Conservation (phyloP, 768 basidiomycete species). For the Rhodotorula graminis region DNA sequence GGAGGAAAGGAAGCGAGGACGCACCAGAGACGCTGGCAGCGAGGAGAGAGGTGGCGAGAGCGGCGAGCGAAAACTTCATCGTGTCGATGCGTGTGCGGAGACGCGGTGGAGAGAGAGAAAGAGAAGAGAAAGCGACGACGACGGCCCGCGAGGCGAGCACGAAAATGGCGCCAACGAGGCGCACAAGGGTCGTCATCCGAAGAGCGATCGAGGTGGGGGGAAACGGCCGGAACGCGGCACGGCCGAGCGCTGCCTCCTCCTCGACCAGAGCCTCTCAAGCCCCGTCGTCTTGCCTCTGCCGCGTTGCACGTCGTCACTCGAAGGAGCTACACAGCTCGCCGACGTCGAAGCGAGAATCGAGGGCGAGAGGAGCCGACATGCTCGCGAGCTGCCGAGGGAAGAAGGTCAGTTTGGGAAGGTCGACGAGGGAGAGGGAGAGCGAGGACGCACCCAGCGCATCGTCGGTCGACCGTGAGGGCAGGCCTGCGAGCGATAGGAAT, state of each 20-base stretch:
- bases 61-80: not conserved
- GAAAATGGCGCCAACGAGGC: not conserved
- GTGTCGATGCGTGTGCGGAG: not conserved
- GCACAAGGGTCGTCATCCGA: not conserved
- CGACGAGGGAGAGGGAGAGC: not conserved
- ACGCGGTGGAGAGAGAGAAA: not conserved
- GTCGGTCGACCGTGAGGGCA: slow-evolving; percentile 48
- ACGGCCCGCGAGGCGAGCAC: not conserved
- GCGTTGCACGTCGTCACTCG: no score
- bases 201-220: not conserved
- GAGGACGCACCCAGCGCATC: slow-evolving; percentile 44
- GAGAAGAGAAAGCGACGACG: no score
- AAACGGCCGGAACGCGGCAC: no score
- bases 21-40: not conserved
- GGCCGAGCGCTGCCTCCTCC: not conserved
- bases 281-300: no score
- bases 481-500: not conserved
- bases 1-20: not conserved
- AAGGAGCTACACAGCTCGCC: not conserved
- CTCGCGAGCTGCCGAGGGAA: not conserved
- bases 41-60: not conserved
- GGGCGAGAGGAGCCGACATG: not conserved
- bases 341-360: not conserved
- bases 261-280: no score
- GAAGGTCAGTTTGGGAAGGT: not conserved